Evolutionary conservation across 2,329 filamentous ascomycete species (phyloP).

Genomic region (Elsinoe ampelina): DNA sequence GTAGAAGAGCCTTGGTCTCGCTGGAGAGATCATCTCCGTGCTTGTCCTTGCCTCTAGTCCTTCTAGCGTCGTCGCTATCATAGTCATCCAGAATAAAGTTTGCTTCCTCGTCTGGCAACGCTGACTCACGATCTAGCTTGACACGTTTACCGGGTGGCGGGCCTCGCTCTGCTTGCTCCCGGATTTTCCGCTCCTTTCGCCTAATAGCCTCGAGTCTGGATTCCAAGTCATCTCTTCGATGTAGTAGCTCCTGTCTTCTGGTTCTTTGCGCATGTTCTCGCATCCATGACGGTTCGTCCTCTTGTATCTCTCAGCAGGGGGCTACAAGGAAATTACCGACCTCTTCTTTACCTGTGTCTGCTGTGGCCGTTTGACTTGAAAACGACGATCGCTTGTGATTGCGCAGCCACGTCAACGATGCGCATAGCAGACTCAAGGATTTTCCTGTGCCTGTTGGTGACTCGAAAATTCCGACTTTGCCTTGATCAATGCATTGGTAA

Average conservation of each 20-base stretch:
- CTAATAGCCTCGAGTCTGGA: slow-evolving; percentile 56
- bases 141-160: slow-evolving; percentile 41
- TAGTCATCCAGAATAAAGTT: slow-evolving; percentile 71
- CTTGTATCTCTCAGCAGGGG: slow-evolving; percentile 19
- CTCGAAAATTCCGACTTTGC: slow-evolving; percentile 80
- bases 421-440: slow-evolving; percentile 84
- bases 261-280: slow-evolving; percentile 63
- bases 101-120: slow-evolving; percentile 45
- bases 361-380: slow-evolving; percentile 43
- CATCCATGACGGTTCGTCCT: slow-evolving; percentile 77
- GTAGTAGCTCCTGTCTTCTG: slow-evolving; percentile 56
- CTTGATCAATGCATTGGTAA: slow-evolving; percentile 67
- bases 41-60: slow-evolving; percentile 14
- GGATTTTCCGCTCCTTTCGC: slow-evolving; percentile 51
- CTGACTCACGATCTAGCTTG: slow-evolving; percentile 22
- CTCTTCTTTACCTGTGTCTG: slow-evolving; percentile 31
- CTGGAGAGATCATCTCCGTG: slow-evolving; percentile 50
- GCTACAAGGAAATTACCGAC: background rate
- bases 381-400: slow-evolving; percentile 59
- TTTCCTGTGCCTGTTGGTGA: slow-evolving; percentile 86
- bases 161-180: slow-evolving; percentile 41
- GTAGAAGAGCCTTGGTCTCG: slow-evolving; percentile 65
- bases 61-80: slow-evolving; percentile 50
- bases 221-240: slow-evolving; percentile 64
- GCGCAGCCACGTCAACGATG: slow-evolving; percentile 82